Evolutionary conservation across 1,139 yeast species (phyloP).

Genomic region (Taiozyma sp.): DNA sequence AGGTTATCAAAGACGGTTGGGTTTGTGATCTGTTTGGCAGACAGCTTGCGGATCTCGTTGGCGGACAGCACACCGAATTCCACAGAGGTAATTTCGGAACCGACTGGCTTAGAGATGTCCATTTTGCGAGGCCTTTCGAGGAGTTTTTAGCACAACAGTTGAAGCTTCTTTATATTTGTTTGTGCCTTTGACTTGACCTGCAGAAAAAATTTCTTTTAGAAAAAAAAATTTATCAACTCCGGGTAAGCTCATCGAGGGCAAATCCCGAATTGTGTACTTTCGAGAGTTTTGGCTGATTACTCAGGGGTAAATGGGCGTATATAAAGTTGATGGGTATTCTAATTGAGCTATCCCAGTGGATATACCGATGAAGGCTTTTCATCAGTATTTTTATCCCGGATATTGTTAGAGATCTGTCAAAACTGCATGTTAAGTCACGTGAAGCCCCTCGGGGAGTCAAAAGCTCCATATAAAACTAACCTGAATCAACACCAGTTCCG

Average conservation of each 20-base stretch:
- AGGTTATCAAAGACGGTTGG: constrained; percentile 93
- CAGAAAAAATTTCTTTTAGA: constrained; percentile 4
- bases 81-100: constrained; percentile 88
- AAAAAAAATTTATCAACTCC: constrained; percentile 1
- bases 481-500: not conserved
- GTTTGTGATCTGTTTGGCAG: constrained; percentile 93
- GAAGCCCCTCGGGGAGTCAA: not conserved
- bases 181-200: not conserved
- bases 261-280: not conserved
- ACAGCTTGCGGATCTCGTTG: constrained; percentile 76
- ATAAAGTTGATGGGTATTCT: too few relatives aligned
- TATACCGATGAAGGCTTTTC: too few relatives aligned
- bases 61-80: constrained; percentile 86
- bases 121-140: constrained; percentile 31
- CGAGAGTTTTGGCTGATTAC: not conserved
- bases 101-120: constrained; percentile 96
- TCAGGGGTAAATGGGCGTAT: too few relatives aligned
- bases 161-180: not conserved
- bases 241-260: constrained; percentile 16
- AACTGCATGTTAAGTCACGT: not conserved
- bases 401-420: not conserved
- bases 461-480: not conserved
- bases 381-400: too few relatives aligned
- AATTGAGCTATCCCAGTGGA: too few relatives aligned
- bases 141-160: not conserved